These are phyloP conservation scores for Fusarium buharicum DNA, from an alignment of 2,329 filamentous ascomycete species.

Conservation along the genomic window DNA sequence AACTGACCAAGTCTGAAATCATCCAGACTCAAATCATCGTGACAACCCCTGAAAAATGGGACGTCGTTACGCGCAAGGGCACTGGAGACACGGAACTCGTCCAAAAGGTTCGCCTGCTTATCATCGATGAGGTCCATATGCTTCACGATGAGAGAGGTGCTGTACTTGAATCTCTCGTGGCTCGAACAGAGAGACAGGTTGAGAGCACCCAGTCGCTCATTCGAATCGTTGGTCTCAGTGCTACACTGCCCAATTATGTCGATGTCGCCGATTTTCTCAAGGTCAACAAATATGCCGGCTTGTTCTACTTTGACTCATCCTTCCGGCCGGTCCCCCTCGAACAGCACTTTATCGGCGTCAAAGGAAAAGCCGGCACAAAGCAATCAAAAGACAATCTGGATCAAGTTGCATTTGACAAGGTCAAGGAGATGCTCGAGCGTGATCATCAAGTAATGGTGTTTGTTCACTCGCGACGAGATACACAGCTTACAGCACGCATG, in stretches of 20 bases:
- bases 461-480: slow-evolving; percentile 96
- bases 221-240: slow-evolving; percentile 93
- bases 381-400: slow-evolving; percentile 91
- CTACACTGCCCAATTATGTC: slow-evolving; percentile 94
- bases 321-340: slow-evolving; percentile 96
- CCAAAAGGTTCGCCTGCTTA: slow-evolving; percentile 93
- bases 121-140: slow-evolving; percentile 99
- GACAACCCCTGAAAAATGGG: slow-evolving; percentile 99
- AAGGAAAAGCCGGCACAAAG: slow-evolving; percentile 85
- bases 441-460: slow-evolving; percentile 99
- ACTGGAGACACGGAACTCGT: slow-evolving; percentile 97
- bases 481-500: slow-evolving; percentile 85
- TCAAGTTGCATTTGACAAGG: slow-evolving; percentile 88
- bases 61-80: slow-evolving; percentile 96
- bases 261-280: slow-evolving; percentile 98
- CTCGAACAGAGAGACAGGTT: slow-evolving; percentile 93
- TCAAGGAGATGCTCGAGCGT: slow-evolving; percentile 87
- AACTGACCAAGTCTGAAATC: slow-evolving; percentile 95
- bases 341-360: slow-evolving; percentile 97
- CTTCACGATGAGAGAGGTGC: slow-evolving; percentile 97
- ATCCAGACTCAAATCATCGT: slow-evolving; percentile 97
- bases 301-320: slow-evolving; percentile 97
- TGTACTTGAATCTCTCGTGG: slow-evolving; percentile 94
- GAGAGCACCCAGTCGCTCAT: slow-evolving; percentile 98
- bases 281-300: slow-evolving; percentile 89